Base-by-base conservation (phyloP, 176 grass and related monocot genomes). In the Secale cereale region DNA sequence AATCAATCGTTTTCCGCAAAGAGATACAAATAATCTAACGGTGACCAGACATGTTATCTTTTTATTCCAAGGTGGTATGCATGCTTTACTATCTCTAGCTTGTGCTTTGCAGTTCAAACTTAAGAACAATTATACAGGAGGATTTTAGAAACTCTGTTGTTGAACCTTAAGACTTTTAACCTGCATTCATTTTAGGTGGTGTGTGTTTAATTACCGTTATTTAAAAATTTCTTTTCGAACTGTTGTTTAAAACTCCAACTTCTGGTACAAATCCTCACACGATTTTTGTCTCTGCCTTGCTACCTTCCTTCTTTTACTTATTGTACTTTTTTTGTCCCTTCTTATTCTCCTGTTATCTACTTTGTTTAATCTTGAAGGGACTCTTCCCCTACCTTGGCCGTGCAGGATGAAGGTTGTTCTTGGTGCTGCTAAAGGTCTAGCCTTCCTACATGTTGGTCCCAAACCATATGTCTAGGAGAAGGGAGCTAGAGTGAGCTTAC, bases 361-460 rank as follows among this genome's bases (percentile, higher is more conserved):
- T 56, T 84, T 90, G 22, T 90, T 88, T 80, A 80, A 65, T 90
- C 74, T 88, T 94, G 87, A 94, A 97, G 94, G 92, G 87, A 86
- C 85, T 82, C 88, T 97, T 94, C 94, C 94, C 78, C 83, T 97
- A 88, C 91, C 94, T 77, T 97, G 94, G 94, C 69, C 94, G 40
- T 90, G 78, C 83, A 97, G 92, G 82, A 97, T 97, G 91, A 94
- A 97, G 88, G 90, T 97, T 73, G 87, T 90, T 54, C 85, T 97
- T 37, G 94, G 94, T 80, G 94, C 94, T 65, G 94, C 94, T 37
- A 97, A 92, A 84, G 94, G 94, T 74, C 80, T 97, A 48, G 92
- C 91, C 67, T 97, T 97, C 78, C 94, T 97, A 52, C 94, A 97
- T 74, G 92, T 86, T 88, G 94, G 94, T 78, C 78, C 87, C 43